Evolutionary conservation across 2,329 filamentous ascomycete species (phyloP).

Genomic region (Purpureocillium takamizusanense): DNA sequence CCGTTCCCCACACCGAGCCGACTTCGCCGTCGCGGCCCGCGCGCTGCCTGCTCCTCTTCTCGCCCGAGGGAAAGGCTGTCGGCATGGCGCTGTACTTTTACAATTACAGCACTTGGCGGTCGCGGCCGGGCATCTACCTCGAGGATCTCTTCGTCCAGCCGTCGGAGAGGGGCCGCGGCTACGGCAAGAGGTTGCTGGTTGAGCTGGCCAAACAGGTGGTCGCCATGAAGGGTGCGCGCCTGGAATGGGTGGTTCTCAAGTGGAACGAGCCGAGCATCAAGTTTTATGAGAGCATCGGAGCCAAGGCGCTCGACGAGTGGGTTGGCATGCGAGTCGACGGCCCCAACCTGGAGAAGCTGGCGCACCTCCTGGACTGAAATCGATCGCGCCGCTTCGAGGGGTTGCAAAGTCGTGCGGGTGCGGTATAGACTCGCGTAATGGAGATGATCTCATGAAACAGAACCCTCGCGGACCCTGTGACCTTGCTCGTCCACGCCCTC

Average conservation of each 20-base stretch:
- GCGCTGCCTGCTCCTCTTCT: constrained; percentile 62
- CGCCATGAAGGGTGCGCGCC: constrained; percentile 59
- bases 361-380: constrained; percentile 27
- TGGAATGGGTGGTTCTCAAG: constrained; percentile 88
- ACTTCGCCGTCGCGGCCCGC: constrained; percentile 54
- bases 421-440: background rate
- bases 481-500: constrained; percentile 29
- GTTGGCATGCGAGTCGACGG: constrained; percentile 67
- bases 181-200: constrained; percentile 66
- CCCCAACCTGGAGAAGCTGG: constrained; percentile 53
- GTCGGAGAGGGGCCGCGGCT: constrained; percentile 63
- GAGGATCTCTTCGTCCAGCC: constrained; percentile 84
- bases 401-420: too few relatives aligned
- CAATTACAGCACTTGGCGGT: constrained; percentile 91
- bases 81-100: constrained; percentile 90
- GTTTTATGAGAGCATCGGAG: constrained; percentile 72
- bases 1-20: constrained; percentile 37
- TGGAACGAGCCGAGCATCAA: constrained; percentile 88
- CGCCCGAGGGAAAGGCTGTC: constrained; percentile 38
- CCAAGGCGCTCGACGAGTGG: constrained; percentile 61
- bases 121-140: constrained; percentile 81
- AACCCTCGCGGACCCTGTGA: constrained; percentile 3
- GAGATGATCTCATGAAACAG: constrained; percentile 3
- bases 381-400: too few relatives aligned
- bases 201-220: constrained; percentile 73